Evolutionary conservation across 139 green algal genomes (phyloP).

Genomic region (Picochlorum sp.): DNA sequence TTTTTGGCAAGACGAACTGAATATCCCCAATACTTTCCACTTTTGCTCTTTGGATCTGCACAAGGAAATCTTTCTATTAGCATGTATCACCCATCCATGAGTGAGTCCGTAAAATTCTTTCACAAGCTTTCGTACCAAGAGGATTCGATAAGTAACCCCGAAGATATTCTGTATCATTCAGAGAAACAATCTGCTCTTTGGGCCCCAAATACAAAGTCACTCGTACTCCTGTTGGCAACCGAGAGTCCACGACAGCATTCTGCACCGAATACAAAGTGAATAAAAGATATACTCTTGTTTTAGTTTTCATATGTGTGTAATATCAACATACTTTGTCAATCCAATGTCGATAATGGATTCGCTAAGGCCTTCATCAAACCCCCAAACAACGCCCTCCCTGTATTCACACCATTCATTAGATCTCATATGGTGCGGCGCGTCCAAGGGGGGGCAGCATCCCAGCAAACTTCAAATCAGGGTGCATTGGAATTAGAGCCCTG

Average conservation of each 20-base stretch:
- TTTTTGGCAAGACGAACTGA: conserved; percentile 54
- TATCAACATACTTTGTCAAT: conserved; percentile 36
- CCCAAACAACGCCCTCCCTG: conserved; percentile 69
- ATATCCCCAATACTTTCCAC: conserved; percentile 84
- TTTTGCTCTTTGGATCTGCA: conserved; percentile 35
- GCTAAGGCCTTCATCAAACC: conserved; percentile 9
- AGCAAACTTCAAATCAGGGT: conserved; percentile 47
- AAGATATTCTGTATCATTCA: conserved; percentile 46
- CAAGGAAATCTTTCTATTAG: neutral
- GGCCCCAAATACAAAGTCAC: conserved; percentile 58
- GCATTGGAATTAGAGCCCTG: conserved; percentile 54
- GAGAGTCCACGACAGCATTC: conserved; percentile 27
- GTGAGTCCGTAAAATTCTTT: neutral
- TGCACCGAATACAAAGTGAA: conserved; percentile 7
- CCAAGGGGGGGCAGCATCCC: conserved; percentile 66
- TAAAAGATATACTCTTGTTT: conserved; percentile 17
- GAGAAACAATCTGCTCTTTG: conserved; percentile 17
- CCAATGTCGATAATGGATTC: conserved; percentile 66
- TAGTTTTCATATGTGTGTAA: conserved; percentile 12
- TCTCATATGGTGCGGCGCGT: conserved; percentile 80
- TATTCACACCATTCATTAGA: conserved; percentile 72
- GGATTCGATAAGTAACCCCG: conserved; percentile 30
- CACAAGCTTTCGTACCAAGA: neutral
- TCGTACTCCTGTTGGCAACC: conserved; percentile 22
- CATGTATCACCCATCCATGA: neutral